Base-by-base conservation (phyloP, 179 eudicot species). In the Amaranthus tricolor region DNA sequence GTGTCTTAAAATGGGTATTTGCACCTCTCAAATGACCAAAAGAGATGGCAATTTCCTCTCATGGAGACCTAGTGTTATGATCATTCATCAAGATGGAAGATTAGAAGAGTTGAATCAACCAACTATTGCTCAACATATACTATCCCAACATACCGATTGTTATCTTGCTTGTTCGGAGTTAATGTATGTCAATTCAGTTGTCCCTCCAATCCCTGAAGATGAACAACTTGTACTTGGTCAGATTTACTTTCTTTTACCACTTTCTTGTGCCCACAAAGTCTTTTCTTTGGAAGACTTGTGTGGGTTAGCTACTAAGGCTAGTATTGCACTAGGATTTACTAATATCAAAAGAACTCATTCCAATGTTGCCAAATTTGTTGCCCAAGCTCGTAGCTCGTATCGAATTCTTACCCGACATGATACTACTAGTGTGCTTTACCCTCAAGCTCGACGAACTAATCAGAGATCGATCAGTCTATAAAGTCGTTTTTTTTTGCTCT, bases 241-340 rank as follows among this genome's bases (percentile, higher is more conserved):
- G 62, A 77, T 85, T 44, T 85, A 85, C 44, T 85, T 85, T 11
- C 69, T 77, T 0, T 73, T 85, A 71, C 88, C 88, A 31, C 6
- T 73, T 45, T 75, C 77, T 57, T 71, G 79, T 53, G 45, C 70
- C 52, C 60, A 64, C 16, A 76, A 61, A 73, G 75, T 70, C 54
- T 58, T 83, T 11, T 48, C 77, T 59, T 55, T 80, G 52, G 79
- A 78, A 31, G 84, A 85, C 52, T 68, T 85, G 50, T 84, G 84
- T 54, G 74, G 71, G 55, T 54, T 85, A 73, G 88, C 86, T 15
- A 77, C 81, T 21, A 85, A 78, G 76, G 88, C 88, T 16, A 85
- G 83, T 21, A 31, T 80, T 11, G 81, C 83, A 74, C 76, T 83
- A 19, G 80, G 83, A 54, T 49, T 81, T 51, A 21, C 80, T 24